phyloP scores from a whole-genome alignment of 768 basidiomycete genomes.

The Kondoa malvinella region DNA sequence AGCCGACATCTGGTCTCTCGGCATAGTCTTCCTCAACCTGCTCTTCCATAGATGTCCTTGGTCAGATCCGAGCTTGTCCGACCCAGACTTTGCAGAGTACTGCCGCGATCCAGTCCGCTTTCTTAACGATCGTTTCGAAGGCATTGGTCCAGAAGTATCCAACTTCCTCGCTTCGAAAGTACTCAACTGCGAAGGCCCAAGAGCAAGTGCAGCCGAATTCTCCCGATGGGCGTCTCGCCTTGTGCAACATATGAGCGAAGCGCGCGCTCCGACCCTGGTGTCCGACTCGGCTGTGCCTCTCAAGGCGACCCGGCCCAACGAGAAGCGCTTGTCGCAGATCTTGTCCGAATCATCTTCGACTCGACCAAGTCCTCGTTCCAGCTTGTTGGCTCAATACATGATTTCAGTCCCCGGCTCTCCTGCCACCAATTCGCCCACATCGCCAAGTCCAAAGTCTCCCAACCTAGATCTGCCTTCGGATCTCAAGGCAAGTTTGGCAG shows the following conservation, averaged over 20 bases:
- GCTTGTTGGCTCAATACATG: neutral
- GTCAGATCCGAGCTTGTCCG: conserved; percentile 77
- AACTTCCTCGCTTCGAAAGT: conserved; percentile 68
- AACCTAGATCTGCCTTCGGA: neutral
- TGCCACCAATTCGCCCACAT: neutral
- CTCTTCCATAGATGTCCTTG: conserved; percentile 97
- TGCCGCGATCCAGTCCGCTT: conserved; percentile 62
- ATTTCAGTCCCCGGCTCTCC: neutral
- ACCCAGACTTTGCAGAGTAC: conserved; percentile 65
- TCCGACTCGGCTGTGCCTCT: conserved; percentile 25
- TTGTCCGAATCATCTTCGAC: neutral
- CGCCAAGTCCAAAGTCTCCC: neutral
- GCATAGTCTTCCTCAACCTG: conserved; percentile 98
- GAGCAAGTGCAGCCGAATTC: conserved; percentile 66
- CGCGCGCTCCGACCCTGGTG: conserved; percentile 17
- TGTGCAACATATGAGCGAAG: conserved; percentile 25
- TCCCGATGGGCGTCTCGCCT: conserved; percentile 70
- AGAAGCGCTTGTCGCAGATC: neutral
- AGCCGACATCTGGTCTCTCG: conserved; percentile 97
- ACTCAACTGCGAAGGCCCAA: conserved; percentile 37
- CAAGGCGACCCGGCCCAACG: conserved; percentile 22
- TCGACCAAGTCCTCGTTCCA: conserved; percentile 17
- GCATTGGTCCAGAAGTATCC: conserved; percentile 48
- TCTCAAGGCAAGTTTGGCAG: neutral
- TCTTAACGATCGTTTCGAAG: conserved; percentile 75